Evolutionary conservation across 352 stramenopile species (phyloP), one percentile per base, ranked within the genome.

Genomic region (Phytopythium aichiense): DNA sequence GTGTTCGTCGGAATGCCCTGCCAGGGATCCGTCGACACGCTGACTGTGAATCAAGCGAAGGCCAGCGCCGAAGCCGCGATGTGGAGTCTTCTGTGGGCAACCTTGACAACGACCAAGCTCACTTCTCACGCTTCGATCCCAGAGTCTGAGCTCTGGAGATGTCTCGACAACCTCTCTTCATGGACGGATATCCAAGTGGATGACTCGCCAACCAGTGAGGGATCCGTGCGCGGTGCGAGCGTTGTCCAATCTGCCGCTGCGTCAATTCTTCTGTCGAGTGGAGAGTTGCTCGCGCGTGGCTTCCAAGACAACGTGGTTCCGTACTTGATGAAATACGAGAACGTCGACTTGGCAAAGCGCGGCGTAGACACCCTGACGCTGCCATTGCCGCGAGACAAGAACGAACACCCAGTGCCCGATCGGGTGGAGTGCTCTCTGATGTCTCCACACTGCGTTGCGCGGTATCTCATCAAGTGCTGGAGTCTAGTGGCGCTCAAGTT

Each of bases 391-490:
- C 67, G 33, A 50, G 15, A 33, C 18, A 20, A n/a, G 15, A 13
- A 31, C 56, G 16, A 18, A 63, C n/a, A 22, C 12, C 1, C 23
- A 7, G 22, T 12, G 5, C 2, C 23, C 3, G 25, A 53, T 16
- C 46, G 63, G 51, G 28, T 66, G 20, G 2, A 51, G 3, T 71
- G 63, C 46, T 56, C 43, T 6, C 31, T 74, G 15, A 40, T 56
- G 15, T 59, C 60, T 7, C 59, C 66, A 2, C 66, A 75, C 40
- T 52, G 38, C 1, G 20, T 69, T n/a, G 66, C 79, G 60, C 58
- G 60, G 7, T 78, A 82, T 46, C 61, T 76, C 52, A 43, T 71
- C 33, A 73, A 67, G 40, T 69, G 61, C 57, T 84, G 75, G 75
- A 56, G 60, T 20, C 46, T 71, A 15, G 58, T 58, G 4, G 35